Percentiles rank a stretch among this genome's conserved stretches.
Evolutionary conservation across 768 basidiomycete species (phyloP).

Genomic region (Trametes maxima): DNA sequence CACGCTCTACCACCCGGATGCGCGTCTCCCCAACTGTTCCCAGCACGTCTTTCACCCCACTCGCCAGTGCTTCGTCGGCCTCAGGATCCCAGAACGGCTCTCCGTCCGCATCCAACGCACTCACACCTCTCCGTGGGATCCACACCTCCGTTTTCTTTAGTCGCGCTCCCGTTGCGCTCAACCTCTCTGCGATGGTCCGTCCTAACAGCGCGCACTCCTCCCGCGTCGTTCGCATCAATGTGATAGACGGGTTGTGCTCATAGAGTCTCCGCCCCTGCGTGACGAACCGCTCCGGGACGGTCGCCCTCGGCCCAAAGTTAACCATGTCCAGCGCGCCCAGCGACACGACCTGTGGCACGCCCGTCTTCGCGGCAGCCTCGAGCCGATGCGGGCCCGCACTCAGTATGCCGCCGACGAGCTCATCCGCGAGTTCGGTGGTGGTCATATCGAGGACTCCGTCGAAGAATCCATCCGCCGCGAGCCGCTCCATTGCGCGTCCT

Average conservation of each 20-base stretch:
- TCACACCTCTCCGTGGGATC: slow-evolving; percentile 21
- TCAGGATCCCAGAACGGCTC: slow-evolving; percentile 15
- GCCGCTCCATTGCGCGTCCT: slow-evolving; percentile 24
- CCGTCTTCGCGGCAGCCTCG: slow-evolving; percentile 16
- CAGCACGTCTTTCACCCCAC: slow-evolving; percentile 9
- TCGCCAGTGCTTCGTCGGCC: slow-evolving; percentile 20
- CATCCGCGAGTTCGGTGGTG: slow-evolving; percentile 27
- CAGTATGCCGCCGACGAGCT: slow-evolving; percentile 24
- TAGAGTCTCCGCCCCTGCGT: slow-evolving; percentile 10
- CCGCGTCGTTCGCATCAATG: slow-evolving; percentile 24
- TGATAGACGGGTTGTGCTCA: slow-evolving; percentile 22
- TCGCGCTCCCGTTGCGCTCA: slow-evolving; percentile 7
- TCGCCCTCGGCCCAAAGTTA: slow-evolving; percentile 25
- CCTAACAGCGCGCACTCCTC: slow-evolving; percentile 22
- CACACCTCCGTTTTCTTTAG: slow-evolving; percentile 19
- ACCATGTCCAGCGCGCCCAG: slow-evolving; percentile 29
- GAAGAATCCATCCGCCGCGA: slow-evolving; percentile 20
- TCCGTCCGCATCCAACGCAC: slow-evolving; percentile 11
- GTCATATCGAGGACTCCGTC: slow-evolving; percentile 27
- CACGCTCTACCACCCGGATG: slow-evolving; percentile 14
- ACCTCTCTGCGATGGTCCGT: slow-evolving; percentile 14
- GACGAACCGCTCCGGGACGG: slow-evolving; percentile 20
- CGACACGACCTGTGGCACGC: slow-evolving; percentile 27
- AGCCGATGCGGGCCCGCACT: slow-evolving; percentile 26
- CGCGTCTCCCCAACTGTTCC: neutral